Conservation (phyloP, 2,329 filamentous ascomycete genomes). For the Erysiphe pulchra region DNA sequence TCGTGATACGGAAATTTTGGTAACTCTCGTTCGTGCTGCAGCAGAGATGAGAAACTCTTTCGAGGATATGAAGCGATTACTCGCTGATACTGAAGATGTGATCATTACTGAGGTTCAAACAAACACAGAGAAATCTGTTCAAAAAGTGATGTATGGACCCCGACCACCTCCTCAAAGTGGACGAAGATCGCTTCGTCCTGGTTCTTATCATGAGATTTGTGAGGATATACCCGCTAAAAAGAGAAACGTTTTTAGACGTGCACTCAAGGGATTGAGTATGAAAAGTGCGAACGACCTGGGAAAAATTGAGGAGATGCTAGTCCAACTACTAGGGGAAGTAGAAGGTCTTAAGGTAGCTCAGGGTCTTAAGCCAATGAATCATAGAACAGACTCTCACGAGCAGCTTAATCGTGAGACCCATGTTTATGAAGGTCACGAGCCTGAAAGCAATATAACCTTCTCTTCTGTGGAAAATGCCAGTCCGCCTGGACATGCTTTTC, state of each 20-base stretch:
- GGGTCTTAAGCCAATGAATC: constrained; percentile 22
- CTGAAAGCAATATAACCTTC: constrained; percentile 54
- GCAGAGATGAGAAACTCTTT: constrained; percentile 95
- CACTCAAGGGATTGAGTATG: constrained; percentile 69
- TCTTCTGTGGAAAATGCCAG: constrained; percentile 45
- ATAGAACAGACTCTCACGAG: constrained; percentile 39
- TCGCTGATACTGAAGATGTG: constrained; percentile 70
- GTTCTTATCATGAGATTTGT: constrained; percentile 24
- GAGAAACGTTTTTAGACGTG: constrained; percentile 78
- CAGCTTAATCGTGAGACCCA: constrained; percentile 34
- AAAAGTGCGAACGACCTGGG: constrained; percentile 72
- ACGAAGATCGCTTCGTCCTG: constrained; percentile 17
- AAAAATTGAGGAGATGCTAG: constrained; percentile 76
- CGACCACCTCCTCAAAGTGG: constrained; percentile 47
- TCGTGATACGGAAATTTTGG: constrained; percentile 83
- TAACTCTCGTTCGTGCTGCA: constrained; percentile 77
- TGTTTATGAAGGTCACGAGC: constrained; percentile 53
- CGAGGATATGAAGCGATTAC: constrained; percentile 79
- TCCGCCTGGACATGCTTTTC: constrained; percentile 51
- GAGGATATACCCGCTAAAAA: constrained; percentile 48
- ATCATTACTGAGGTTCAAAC: constrained; percentile 72
- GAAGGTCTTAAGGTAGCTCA: constrained; percentile 47
- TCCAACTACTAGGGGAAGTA: constrained; percentile 77
- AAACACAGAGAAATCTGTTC: constrained; percentile 63
- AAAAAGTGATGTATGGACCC: constrained; percentile 63